phyloP scores from a whole-genome alignment of 371 early-diverging fungal species.

The Saksenaea vasiformis region DNA sequence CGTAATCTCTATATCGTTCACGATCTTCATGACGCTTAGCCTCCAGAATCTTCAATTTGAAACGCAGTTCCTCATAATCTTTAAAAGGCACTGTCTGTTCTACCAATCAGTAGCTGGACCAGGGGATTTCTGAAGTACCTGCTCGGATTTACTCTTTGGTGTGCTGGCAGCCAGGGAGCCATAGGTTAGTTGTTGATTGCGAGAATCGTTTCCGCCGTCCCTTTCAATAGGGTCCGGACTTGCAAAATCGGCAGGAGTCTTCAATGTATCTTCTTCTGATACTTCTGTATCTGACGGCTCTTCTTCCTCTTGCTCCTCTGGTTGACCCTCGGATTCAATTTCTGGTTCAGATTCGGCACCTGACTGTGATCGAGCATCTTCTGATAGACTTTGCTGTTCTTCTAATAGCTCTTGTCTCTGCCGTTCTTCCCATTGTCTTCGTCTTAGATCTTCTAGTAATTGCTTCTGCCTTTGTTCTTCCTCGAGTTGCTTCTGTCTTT shows the following conservation, averaged over 20 bases:
- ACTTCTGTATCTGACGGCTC: slow-evolving; percentile 14
- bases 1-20: slow-evolving; percentile 72
- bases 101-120: background rate
- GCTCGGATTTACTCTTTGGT: slow-evolving; percentile 48
- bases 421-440: background rate
- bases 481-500: background rate
- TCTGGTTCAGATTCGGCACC: slow-evolving; percentile 8
- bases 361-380: slow-evolving; percentile 8
- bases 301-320: slow-evolving; percentile 14
- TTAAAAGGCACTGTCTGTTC: slow-evolving; percentile 54
- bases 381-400: too few species aligned
- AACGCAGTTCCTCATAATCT: slow-evolving; percentile 81
- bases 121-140: slow-evolving; percentile 10
- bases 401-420: slow-evolving; percentile 2
- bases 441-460: slow-evolving; percentile 5
- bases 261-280: slow-evolving; percentile 18
- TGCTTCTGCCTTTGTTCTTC: slow-evolving; percentile 3
- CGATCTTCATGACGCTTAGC: slow-evolving; percentile 82
- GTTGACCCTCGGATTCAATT: background rate
- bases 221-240: slow-evolving; percentile 8
- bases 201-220: slow-evolving; percentile 14
- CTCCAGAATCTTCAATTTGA: slow-evolving; percentile 79
- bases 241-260: slow-evolving; percentile 15
- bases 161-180: slow-evolving; percentile 36
- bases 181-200: slow-evolving; percentile 23